These are phyloP conservation scores for Sphagnurus paluster DNA, from an alignment of 1,284 basidiomycete genomes.

Conservation along the genomic window DNA sequence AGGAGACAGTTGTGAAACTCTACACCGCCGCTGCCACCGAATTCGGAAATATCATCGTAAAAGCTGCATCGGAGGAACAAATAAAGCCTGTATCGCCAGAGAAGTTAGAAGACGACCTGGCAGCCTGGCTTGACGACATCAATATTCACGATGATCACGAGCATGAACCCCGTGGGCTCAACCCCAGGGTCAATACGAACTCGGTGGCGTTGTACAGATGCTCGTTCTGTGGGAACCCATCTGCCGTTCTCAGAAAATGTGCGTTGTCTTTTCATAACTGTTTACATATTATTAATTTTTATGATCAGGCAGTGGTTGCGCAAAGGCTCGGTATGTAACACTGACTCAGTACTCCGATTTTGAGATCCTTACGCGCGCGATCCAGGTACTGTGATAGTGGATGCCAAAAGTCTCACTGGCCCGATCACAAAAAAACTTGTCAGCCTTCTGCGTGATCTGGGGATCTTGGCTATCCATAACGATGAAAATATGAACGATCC, in stretches of 20 bases:
- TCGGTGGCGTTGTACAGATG: slow-evolving; percentile 51
- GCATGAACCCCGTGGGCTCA: slow-evolving; percentile 26
- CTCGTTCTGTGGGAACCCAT: slow-evolving; percentile 60
- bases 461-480: no score
- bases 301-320: slow-evolving; percentile 34
- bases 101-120: slow-evolving; percentile 53
- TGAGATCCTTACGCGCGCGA: background rate
- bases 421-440: slow-evolving; percentile 45
- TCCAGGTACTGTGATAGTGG: slow-evolving; percentile 48
- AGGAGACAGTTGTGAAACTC: slow-evolving; percentile 43
- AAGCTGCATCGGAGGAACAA: slow-evolving; percentile 31
- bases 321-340: slow-evolving; percentile 39
- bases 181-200: slow-evolving; percentile 43
- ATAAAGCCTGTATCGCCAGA: slow-evolving; percentile 25
- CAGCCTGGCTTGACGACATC: slow-evolving; percentile 53
- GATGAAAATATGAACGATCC: background rate
- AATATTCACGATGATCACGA: slow-evolving; percentile 41
- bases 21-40: slow-evolving; percentile 43
- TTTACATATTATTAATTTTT: background rate
- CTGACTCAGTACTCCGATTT: background rate
- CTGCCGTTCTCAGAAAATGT: slow-evolving; percentile 54
- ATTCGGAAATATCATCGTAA: slow-evolving; percentile 44
- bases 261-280: background rate
- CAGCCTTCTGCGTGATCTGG: background rate
- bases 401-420: slow-evolving; percentile 54